A percentile compares a stretch with the other conserved stretches of the same genome.
phyloP scores from a whole-genome alignment of 2,329 filamentous ascomycete genomes.

The Coniella lustricola region DNA sequence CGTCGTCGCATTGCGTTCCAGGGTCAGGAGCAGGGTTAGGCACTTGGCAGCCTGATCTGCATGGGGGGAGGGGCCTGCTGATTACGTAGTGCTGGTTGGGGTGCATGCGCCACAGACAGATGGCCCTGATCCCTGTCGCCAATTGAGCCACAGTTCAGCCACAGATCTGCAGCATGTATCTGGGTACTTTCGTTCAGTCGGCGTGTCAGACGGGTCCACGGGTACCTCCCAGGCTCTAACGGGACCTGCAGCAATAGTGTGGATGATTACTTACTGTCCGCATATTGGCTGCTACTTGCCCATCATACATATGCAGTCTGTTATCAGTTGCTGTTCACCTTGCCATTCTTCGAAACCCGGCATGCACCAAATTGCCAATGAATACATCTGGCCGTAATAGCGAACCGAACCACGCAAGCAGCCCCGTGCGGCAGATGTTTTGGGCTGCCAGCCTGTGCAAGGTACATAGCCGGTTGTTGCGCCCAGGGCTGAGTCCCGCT shows the following conservation, averaged over 20 bases:
- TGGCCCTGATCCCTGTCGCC: no score
- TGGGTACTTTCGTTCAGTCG: not conserved
- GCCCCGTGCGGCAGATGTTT: not conserved
- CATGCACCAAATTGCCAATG: conserved; percentile 8
- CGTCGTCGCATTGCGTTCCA: not conserved
- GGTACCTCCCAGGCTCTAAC: not conserved
- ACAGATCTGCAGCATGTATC: no score
- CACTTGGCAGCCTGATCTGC: not conserved
- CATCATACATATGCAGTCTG: no score
- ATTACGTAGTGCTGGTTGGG: not conserved
- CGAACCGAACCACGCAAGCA: not conserved
- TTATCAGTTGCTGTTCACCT: no score
- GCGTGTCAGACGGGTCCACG: not conserved
- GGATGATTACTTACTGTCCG: no score
- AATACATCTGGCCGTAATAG: conserved; percentile 12
- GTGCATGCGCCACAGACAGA: not conserved
- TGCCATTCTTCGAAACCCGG: not conserved
- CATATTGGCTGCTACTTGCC: no score
- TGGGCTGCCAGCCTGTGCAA: not conserved
- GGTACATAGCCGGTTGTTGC: not conserved
- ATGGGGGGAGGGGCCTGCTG: not conserved
- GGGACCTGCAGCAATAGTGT: no score
- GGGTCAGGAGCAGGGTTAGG: not conserved
- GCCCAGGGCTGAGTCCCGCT: not conserved
- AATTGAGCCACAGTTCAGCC: no score